phyloP scores from a whole-genome alignment of 2,329 filamentous ascomycete species.

The Pseudocercospora fijiensis region DNA sequence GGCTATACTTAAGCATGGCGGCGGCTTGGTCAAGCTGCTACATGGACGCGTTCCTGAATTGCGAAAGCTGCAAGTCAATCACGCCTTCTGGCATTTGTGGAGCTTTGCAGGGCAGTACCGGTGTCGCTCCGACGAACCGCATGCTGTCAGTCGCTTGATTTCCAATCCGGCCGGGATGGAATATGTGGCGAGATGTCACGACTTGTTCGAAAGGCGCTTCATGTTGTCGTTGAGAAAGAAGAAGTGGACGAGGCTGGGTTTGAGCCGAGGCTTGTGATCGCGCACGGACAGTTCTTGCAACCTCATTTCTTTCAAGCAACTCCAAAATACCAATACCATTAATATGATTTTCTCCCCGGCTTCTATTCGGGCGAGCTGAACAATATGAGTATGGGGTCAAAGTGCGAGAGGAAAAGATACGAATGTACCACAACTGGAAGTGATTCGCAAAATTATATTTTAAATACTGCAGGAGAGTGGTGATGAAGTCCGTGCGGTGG shows the following conservation, averaged over 20 bases:
- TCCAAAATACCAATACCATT: neutral
- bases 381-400: too few species aligned
- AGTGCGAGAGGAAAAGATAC: neutral
- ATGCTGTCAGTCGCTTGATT: conserved; percentile 1
- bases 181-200: neutral
- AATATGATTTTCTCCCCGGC: too few species aligned
- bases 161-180: neutral
- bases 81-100: conserved; percentile 19
- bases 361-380: too few species aligned
- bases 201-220: neutral
- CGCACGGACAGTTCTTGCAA: neutral
- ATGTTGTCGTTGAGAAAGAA: neutral
- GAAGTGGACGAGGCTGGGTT: neutral
- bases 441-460: neutral
- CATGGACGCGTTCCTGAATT: conserved; percentile 13
- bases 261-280: neutral
- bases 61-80: conserved; percentile 21
- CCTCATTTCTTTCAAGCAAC: neutral
- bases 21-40: conserved; percentile 1
- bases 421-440: too few species aligned
- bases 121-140: conserved; percentile 12
- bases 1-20: neutral
- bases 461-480: neutral
- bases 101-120: conserved; percentile 13
- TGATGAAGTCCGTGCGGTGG: neutral